phyloP scores from a whole-genome alignment of 306 rosid genomes.

The Hippophae tibetana region DNA sequence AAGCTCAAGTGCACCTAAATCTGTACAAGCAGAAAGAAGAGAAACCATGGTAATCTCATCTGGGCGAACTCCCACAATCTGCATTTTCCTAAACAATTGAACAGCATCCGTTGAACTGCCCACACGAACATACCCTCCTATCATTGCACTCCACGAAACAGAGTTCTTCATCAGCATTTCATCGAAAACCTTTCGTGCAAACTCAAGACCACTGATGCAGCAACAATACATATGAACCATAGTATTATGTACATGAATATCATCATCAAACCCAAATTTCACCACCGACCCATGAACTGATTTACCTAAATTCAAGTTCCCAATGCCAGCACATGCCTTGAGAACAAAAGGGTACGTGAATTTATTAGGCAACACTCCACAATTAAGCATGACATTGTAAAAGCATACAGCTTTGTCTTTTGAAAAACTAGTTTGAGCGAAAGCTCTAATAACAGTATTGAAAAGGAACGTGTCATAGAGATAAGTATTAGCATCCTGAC shows the following conservation, averaged over 20 bases:
- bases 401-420: conserved; percentile 33
- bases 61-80: conserved; percentile 48
- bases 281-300: conserved; percentile 54
- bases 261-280: conserved; percentile 59
- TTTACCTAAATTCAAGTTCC: conserved; percentile 37
- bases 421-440: conserved; percentile 41
- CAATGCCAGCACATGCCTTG: conserved; percentile 77
- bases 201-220: conserved; percentile 33
- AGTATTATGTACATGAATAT: conserved; percentile 61
- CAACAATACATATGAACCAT: conserved; percentile 83
- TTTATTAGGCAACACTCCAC: conserved; percentile 61
- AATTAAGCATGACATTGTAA: conserved; percentile 38
- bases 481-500: conserved; percentile 22
- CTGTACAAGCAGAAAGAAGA: conserved; percentile 67
- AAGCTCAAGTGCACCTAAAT: conserved; percentile 79
- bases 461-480: conserved; percentile 60
- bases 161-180: conserved; percentile 48
- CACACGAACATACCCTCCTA: conserved; percentile 63
- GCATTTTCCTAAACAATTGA: conserved; percentile 71
- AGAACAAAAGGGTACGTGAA: conserved; percentile 82
- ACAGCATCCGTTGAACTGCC: conserved; percentile 49
- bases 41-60: conserved; percentile 87
- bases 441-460: conserved; percentile 68
- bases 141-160: conserved; percentile 88
- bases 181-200: conserved; percentile 66